These are phyloP conservation scores for Hansfordia pulvinata DNA, from an alignment of 2,329 filamentous ascomycete genomes.

Conservation along the genomic window DNA sequence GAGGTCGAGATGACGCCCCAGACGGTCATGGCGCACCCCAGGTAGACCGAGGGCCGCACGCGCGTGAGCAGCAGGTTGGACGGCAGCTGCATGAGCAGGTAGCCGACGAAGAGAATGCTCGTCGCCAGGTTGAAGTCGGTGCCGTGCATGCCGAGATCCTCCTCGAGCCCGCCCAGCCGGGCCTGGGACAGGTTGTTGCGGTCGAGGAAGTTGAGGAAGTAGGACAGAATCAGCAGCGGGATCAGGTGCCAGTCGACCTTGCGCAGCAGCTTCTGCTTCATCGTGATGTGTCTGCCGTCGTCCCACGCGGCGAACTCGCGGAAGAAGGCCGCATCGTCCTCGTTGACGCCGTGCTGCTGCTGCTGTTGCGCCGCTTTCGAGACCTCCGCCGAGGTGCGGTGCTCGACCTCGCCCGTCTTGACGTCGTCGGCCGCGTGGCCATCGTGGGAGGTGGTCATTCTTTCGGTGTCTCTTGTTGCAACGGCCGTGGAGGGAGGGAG, in stretches of 20 bases:
- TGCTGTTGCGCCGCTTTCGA: neutral
- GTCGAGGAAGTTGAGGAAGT: conserved; percentile 41
- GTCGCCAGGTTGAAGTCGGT: conserved; percentile 44
- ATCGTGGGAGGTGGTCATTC: too few species aligned
- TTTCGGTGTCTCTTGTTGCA: too few species aligned
- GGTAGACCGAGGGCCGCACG: conserved; percentile 37
- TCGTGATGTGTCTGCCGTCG: conserved; percentile 14
- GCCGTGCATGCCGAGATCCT: conserved; percentile 36
- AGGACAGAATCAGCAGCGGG: conserved; percentile 39
- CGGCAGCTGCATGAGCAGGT: conserved; percentile 47
- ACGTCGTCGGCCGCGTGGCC: too few species aligned
- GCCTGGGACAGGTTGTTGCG: conserved; percentile 38
- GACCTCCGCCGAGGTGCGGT: neutral
- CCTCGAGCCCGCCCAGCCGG: conserved; percentile 35
- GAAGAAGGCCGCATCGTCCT: conserved; percentile 3
- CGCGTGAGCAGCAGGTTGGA: conserved; percentile 44
- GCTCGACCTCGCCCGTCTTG: too few species aligned
- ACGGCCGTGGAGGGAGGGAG: too few species aligned
- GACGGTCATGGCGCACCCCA: conserved; percentile 30
- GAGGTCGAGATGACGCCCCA: conserved; percentile 26
- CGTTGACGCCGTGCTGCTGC: conserved; percentile 1
- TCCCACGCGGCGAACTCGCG: conserved; percentile 13
- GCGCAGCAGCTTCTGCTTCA: conserved; percentile 22
- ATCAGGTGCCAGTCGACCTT: conserved; percentile 38
- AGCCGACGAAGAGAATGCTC: conserved; percentile 42